Percentiles rank a stretch among this genome's conserved stretches.
Conservation (phyloP, 108 stramenopile genomes). For the Chaetoceros muelleri region DNA sequence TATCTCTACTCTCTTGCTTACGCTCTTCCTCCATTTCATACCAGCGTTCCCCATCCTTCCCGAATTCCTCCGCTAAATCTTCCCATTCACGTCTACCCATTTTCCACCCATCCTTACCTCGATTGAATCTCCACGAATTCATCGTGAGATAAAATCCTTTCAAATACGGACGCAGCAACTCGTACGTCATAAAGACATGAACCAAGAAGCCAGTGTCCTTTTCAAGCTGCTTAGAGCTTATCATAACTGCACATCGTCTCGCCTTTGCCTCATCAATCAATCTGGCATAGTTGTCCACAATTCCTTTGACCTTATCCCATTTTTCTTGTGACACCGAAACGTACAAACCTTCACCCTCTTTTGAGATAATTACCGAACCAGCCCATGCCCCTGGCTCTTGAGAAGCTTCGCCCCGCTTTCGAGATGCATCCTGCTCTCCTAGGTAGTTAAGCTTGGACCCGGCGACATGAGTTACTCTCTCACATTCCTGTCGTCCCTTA, state of each 20-base stretch:
- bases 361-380: conserved; percentile 11
- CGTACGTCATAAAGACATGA: conserved; percentile 25
- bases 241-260: no score
- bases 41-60: neutral
- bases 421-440: conserved; percentile 35
- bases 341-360: conserved; percentile 4
- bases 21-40: no score
- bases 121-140: conserved; percentile 17
- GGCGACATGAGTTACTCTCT: conserved; percentile 3
- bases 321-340: conserved; percentile 8
- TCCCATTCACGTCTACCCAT: no score
- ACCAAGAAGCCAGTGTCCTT: conserved; percentile 27
- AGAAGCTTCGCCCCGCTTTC: conserved; percentile 14
- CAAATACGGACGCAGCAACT: conserved; percentile 24
- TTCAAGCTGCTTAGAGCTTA: conserved; percentile 13
- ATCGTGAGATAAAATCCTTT: conserved; percentile 36
- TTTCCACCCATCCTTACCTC: conserved; percentile 36
- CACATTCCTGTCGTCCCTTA: neutral
- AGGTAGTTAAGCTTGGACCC: conserved; percentile 11
- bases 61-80: no score
- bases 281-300: conserved; percentile 3
- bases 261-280: no score
- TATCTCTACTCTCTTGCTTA: no score
- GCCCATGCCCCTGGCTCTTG: conserved; percentile 38
- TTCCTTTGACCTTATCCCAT: conserved; percentile 13